These are phyloP conservation scores for Syzygium oleosum DNA, from an alignment of 345 rosid genomes.

Conservation along the genomic window DNA sequence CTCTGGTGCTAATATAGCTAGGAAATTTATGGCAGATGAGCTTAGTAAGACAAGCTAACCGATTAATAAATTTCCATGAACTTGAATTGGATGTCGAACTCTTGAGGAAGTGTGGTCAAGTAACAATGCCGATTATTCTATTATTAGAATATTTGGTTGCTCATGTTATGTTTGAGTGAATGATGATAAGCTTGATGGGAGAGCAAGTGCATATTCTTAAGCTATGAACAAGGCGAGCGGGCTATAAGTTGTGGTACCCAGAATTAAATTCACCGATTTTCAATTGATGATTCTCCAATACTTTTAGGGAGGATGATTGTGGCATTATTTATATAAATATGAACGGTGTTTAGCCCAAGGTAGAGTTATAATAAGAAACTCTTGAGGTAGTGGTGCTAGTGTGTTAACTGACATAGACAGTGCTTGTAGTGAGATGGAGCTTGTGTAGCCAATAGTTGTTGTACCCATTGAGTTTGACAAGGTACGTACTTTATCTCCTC, in stretches of 20 bases:
- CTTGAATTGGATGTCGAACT: neutral
- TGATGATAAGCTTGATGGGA: neutral
- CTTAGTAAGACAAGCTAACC: neutral
- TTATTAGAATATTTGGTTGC: neutral
- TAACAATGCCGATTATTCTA: too few species aligned
- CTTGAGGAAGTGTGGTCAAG: neutral
- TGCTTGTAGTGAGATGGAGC: neutral
- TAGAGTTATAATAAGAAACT: too few species aligned
- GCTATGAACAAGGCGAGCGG: neutral
- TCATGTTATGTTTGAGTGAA: neutral
- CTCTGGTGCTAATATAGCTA: neutral
- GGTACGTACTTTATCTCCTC: neutral
- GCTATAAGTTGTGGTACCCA: neutral
- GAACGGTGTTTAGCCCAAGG: neutral
- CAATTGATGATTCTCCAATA: neutral
- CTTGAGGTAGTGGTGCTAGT: neutral
- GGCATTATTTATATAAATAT: neutral
- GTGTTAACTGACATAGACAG: rapidly evolving
- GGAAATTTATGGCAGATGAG: neutral
- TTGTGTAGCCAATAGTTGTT: neutral
- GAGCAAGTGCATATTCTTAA: neutral
- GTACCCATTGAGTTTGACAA: neutral
- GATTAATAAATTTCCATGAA: neutral
- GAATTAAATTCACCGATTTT: too few species aligned
- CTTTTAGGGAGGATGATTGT: neutral